Conservation (phyloP, 2,329 filamentous ascomycete genomes). For the Pezicula rhizophila region DNA sequence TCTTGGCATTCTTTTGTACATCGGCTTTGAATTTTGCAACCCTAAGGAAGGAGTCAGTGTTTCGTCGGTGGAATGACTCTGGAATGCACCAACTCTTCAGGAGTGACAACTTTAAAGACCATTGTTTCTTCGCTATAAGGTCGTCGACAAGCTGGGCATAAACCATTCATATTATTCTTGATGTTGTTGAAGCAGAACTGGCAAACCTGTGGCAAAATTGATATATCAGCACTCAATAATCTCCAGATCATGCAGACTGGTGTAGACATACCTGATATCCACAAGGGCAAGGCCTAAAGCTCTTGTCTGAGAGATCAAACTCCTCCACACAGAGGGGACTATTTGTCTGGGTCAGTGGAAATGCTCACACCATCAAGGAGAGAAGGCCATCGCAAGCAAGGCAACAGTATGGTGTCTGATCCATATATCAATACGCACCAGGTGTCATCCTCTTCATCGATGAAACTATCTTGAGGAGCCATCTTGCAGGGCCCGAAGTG, state of each 20-base stretch:
- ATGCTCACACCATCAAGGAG: not conserved
- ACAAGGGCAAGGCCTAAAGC: slow-evolving; percentile 94
- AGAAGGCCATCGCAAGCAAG: too few relatives aligned
- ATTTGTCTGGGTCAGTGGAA: slow-evolving; percentile 9
- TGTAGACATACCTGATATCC: slow-evolving; percentile 76
- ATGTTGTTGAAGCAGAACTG: slow-evolving; percentile 99
- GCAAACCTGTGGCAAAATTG: slow-evolving; percentile 63
- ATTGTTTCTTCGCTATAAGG: slow-evolving; percentile 97
- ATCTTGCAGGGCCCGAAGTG: slow-evolving; percentile 34
- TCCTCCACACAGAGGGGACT: slow-evolving; percentile 98
- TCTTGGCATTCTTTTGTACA: slow-evolving; percentile 87
- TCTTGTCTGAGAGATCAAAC: slow-evolving; percentile 94
- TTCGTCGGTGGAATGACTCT: not conserved
- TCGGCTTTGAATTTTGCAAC: slow-evolving; percentile 70
- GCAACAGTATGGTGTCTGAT: too few relatives aligned
- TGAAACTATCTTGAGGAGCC: slow-evolving; percentile 63
- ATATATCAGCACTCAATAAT: slow-evolving; percentile 5
- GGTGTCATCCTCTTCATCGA: slow-evolving; percentile 66
- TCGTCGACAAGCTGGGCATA: slow-evolving; percentile 94
- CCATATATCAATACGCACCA: slow-evolving; percentile 43
- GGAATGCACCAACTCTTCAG: slow-evolving; percentile 73
- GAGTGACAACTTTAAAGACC: slow-evolving; percentile 90
- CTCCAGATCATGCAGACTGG: not conserved
- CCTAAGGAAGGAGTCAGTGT: slow-evolving; percentile 34
- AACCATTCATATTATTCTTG: slow-evolving; percentile 93